A percentile compares a stretch with the other conserved stretches of the same genome.
Evolutionary conservation across 805 yeast species (phyloP).

Genomic region (Maudiozyma turicensis): DNA sequence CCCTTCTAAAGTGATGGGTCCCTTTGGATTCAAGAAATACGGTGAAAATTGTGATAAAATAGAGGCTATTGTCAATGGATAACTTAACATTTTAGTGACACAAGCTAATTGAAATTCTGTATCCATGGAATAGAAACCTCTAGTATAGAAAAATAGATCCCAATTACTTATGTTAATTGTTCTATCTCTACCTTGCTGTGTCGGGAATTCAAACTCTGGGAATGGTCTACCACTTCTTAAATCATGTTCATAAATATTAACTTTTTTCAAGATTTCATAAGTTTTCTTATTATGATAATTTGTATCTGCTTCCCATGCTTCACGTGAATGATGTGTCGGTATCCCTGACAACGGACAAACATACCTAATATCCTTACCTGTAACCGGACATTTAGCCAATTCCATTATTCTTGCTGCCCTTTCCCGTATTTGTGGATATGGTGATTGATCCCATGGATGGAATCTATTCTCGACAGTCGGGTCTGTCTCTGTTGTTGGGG

Average conservation of each 20-base stretch:
- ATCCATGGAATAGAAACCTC: slow-evolving; percentile 92
- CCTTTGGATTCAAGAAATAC: slow-evolving; percentile 68
- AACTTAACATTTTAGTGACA: slow-evolving; percentile 86
- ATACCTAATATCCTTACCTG: slow-evolving; percentile 65
- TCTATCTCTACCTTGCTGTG: slow-evolving; percentile 63
- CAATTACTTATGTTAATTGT: slow-evolving; percentile 70
- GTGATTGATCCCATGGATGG: slow-evolving; percentile 88
- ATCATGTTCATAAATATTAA: slow-evolving; percentile 90
- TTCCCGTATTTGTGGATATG: slow-evolving; percentile 75
- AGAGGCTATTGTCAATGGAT: slow-evolving; percentile 84
- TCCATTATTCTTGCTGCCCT: slow-evolving; percentile 88
- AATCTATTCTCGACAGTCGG: slow-evolving; percentile 68
- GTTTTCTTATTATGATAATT: slow-evolving; percentile 58
- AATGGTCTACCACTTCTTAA: slow-evolving; percentile 86
- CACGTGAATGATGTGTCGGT: slow-evolving; percentile 86
- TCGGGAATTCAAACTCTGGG: slow-evolving; percentile 93
- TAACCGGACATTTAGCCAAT: slow-evolving; percentile 84
- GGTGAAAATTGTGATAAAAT: slow-evolving; percentile 80
- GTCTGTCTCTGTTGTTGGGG: slow-evolving; percentile 52
- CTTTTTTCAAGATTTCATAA: slow-evolving; percentile 72
- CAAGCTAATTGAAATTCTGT: slow-evolving; percentile 94
- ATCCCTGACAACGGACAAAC: slow-evolving; percentile 93
- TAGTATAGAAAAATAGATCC: slow-evolving; percentile 89
- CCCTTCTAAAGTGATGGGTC: slow-evolving; percentile 87
- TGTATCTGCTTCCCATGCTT: slow-evolving; percentile 78